A percentile compares a stretch with the other conserved stretches of the same genome.
phyloP scores from a whole-genome alignment of 495 filamentous ascomycete species.

The Symbiotaphrina buchneri region DNA sequence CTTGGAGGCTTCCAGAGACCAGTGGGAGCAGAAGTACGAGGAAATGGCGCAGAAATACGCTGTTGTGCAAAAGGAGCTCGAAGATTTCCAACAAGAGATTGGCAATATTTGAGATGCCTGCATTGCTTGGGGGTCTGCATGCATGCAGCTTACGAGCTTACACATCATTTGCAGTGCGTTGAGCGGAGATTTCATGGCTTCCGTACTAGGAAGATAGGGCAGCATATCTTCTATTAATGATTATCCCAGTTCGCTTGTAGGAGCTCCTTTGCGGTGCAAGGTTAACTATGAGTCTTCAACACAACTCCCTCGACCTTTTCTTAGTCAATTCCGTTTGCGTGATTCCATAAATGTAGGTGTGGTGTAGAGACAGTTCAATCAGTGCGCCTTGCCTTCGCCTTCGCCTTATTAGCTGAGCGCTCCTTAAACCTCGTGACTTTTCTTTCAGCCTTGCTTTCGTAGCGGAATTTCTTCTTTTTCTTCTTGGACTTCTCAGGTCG shows the following conservation, averaged over 20 bases:
- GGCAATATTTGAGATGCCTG: too few species aligned
- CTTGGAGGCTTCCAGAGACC: constrained; percentile 66
- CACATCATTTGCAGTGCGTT: too few species aligned
- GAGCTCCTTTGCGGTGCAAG: too few species aligned
- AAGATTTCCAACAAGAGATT: constrained; percentile 72
- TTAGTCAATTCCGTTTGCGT: too few species aligned
- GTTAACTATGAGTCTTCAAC: too few species aligned
- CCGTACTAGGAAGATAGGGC: too few species aligned
- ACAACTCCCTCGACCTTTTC: too few species aligned
- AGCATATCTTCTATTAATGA: too few species aligned
- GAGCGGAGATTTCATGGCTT: too few species aligned
- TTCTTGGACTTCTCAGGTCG: constrained; percentile 39
- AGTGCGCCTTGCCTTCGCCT: constrained; percentile 18
- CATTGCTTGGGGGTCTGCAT: too few species aligned
- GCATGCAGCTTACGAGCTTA: too few species aligned
- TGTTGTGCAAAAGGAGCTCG: constrained; percentile 70
- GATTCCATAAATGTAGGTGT: constrained; percentile 1
- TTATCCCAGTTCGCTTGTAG: too few species aligned
- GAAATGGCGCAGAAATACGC: constrained; percentile 80
- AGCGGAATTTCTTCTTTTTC: constrained; percentile 80
- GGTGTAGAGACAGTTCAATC: neutral
- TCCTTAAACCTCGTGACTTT: constrained; percentile 43
- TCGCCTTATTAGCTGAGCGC: constrained; percentile 30
- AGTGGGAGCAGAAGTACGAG: constrained; percentile 94
- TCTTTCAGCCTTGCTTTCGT: constrained; percentile 68